Evolutionary conservation across 306 rosid genomes (phyloP).

Genomic region (Styphnolobium japonicum): DNA sequence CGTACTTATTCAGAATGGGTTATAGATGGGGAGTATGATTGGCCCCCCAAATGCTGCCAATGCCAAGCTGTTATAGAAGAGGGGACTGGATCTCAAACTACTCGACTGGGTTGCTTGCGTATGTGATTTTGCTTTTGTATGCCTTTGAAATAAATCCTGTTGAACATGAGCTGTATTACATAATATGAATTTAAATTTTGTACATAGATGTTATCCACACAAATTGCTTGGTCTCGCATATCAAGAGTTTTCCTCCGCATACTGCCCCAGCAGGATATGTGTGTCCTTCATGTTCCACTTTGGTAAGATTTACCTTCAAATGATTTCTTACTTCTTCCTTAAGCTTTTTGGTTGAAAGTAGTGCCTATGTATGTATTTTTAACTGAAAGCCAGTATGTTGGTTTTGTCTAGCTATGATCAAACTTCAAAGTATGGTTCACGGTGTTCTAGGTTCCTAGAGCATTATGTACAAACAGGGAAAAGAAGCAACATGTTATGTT

Average conservation of each 20-base stretch:
- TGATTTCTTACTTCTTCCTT: conserved; percentile 12
- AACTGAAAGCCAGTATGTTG: background rate
- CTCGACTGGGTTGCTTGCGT: conserved; percentile 98
- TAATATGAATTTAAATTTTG: conserved; percentile 30
- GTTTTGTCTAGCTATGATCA: background rate
- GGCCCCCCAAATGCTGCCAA: conserved; percentile 93
- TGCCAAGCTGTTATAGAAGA: conserved; percentile 76
- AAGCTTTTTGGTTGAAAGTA: background rate
- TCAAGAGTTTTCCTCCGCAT: conserved; percentile 90
- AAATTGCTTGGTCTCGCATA: conserved; percentile 83
- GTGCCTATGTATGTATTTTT: background rate
- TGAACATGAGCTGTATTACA: conserved; percentile 15
- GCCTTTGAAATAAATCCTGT: conserved; percentile 10
- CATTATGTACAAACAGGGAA: background rate
- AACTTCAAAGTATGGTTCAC: background rate
- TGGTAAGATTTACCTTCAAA: conserved; percentile 56
- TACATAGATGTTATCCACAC: conserved; percentile 81
- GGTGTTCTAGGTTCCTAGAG: background rate
- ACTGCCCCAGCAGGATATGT: conserved; percentile 98
- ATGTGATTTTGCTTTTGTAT: conserved; percentile 46
- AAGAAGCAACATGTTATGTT: background rate
- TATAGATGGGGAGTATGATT: conserved; percentile 90
- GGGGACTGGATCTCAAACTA: conserved; percentile 66
- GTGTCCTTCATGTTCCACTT: conserved; percentile 87
- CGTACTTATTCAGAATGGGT: conserved; percentile 99